Evolutionary conservation across 805 yeast genomes (phyloP).

Genomic region (Candida chilensis): DNA sequence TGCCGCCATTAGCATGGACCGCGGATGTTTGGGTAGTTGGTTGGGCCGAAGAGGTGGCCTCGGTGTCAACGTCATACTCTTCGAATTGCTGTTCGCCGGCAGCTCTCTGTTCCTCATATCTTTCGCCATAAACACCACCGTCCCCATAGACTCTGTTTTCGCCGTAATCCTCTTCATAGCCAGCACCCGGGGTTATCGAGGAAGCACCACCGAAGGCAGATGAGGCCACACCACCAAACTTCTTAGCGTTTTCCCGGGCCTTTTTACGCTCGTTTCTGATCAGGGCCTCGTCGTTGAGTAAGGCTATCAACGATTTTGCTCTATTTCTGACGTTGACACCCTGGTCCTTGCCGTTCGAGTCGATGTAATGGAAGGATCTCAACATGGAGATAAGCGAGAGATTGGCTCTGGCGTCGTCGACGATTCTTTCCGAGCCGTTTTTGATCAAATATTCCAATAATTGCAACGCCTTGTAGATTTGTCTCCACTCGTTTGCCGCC

Average conservation of each 20-base stretch:
- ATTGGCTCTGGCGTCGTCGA: constrained; percentile 89
- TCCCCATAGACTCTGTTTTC: constrained; percentile 55
- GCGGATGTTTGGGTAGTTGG: constrained; percentile 25
- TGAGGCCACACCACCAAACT: constrained; percentile 69
- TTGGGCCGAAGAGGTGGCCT: constrained; percentile 10
- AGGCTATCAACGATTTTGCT: constrained; percentile 62
- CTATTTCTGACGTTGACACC: constrained; percentile 93
- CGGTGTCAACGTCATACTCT: constrained; percentile 45
- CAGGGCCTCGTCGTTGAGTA: constrained; percentile 67
- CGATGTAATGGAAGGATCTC: constrained; percentile 88
- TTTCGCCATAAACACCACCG: constrained; percentile 61
- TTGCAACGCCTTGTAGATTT: constrained; percentile 90
- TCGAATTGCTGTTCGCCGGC: constrained; percentile 39
- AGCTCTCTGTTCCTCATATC: constrained; percentile 50
- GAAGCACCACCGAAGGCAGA: constrained; percentile 43
- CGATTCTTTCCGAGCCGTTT: constrained; percentile 90
- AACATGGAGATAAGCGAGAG: constrained; percentile 76
- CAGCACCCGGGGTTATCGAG: constrained; percentile 20
- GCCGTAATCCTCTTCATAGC: constrained; percentile 9
- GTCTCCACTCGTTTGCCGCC: constrained; percentile 96
- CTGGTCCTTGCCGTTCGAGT: constrained; percentile 90
- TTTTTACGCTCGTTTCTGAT: constrained; percentile 82
- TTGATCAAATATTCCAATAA: constrained; percentile 84
- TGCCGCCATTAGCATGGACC: constrained; percentile 11
- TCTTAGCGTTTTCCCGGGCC: constrained; percentile 79